Conservation (phyloP, 805 yeast species). For the Kluyveromyces aestuarii region DNA sequence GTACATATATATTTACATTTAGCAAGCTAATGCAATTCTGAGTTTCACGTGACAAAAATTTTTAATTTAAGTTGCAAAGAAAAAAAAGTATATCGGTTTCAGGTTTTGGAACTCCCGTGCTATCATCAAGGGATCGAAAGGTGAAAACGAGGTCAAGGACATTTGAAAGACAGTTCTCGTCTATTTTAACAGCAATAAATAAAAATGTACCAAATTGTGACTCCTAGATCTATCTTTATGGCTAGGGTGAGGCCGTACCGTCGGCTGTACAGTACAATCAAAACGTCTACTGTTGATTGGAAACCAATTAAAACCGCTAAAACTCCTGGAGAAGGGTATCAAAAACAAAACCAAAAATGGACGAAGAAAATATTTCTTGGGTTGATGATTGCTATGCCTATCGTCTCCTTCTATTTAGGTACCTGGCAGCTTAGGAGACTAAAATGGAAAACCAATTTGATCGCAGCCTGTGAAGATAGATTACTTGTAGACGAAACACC, state of each 20-base stretch:
- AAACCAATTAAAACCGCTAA: slow-evolving; percentile 52
- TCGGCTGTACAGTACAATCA: slow-evolving; percentile 26
- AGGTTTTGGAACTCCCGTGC: too few relatives aligned
- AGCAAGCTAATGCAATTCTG: slow-evolving; percentile 23
- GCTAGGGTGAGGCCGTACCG: slow-evolving; percentile 1
- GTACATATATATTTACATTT: slow-evolving; percentile 62
- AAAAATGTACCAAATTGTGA: neutral
- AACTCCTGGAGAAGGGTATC: slow-evolving; percentile 33
- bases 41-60: neutral
- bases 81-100: too few relatives aligned
- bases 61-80: neutral
- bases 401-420: slow-evolving; percentile 76
- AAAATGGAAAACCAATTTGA: slow-evolving; percentile 78
- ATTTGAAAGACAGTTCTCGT: neutral
- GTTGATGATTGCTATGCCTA: slow-evolving; percentile 62
- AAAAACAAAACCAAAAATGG: slow-evolving; percentile 24
- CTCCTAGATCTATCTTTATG: neutral
- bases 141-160: neutral
- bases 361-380: slow-evolving; percentile 30
- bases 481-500: slow-evolving; percentile 64
- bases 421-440: slow-evolving; percentile 87
- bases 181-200: neutral
- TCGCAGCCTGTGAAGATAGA: slow-evolving; percentile 75
- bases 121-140: neutral
- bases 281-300: slow-evolving; percentile 78